Base-by-base conservation (phyloP, 441 rosid genomes). In the Jatropha podagrica region DNA sequence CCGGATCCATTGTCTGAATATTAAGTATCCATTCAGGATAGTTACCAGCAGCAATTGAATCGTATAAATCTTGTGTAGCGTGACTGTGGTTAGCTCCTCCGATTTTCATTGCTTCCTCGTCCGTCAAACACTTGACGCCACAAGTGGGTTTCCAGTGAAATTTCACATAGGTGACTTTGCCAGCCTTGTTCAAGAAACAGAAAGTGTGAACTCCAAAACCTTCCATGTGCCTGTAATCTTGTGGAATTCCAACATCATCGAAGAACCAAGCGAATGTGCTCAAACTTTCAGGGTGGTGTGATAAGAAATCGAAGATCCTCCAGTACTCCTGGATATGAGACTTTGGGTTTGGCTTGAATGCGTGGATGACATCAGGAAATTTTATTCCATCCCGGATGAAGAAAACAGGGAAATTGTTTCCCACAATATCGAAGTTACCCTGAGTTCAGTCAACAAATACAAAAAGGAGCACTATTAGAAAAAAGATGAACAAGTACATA, bases 381-480 rank as follows among this genome's bases (percentile, higher is more conserved):
- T 96, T 91, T 86, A 96, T 91, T 71, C 97, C 99, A 83, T 94
- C 99, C 4, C 98, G 96, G 69, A 96, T 11, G 70, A 96, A 94
- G 86, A 96, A 96, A 72, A 96, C 99, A 7, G 98, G 98, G 82
- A 94, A 91, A 79, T 96, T 96, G 89, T 92, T 96, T 64, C 99
- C 99, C 77, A 96, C 98, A n/a, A 96, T 92, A 88, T 96, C 99
- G 80, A 96, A 96, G 78, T 94, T 96, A 27, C 99, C 99, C 98
- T 96, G 87, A 23, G 11, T 2, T 13, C 2, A 14, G 12, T 0
- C 12, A 2, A 18, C 32, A 3, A n/a, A 72, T 23, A 49, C 17
- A 68, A 63, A 44, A 12, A 12, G 32, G 0, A 10, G 51, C 4
- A 0, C 56, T 14, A 18, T 14, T 13, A 15, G 32, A 44, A 11